Conservation (phyloP, 2,329 filamentous ascomycete genomes). For the Epichloe aotearoae region DNA sequence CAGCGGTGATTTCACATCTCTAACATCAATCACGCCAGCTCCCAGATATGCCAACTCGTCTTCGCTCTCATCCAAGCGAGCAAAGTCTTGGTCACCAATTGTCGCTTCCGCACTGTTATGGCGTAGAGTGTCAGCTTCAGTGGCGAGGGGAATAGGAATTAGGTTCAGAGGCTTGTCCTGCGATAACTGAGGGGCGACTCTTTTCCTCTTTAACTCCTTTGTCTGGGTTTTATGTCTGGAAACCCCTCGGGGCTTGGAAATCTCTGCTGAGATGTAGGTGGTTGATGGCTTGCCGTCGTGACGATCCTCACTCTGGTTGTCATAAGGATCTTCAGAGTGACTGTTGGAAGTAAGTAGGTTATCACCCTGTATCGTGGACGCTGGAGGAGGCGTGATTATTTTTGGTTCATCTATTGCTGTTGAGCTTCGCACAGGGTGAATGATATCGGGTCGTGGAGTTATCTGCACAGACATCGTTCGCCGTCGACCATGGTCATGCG, state of each 20-base stretch:
- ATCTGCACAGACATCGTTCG: neutral
- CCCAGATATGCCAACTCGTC: slow-evolving; percentile 23
- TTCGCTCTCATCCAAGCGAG: slow-evolving; percentile 11
- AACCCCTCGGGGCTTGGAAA: neutral
- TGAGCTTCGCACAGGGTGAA: neutral
- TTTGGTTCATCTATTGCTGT: neutral
- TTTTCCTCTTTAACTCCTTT: slow-evolving; percentile 17
- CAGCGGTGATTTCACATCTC: slow-evolving; percentile 12
- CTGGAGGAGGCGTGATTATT: neutral
- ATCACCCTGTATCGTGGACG: neutral
- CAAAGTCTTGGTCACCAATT: neutral
- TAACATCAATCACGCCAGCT: slow-evolving; percentile 14
- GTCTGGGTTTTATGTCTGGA: slow-evolving; percentile 5
- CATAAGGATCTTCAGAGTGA: neutral
- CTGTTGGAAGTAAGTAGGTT: neutral
- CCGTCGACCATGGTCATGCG: neutral
- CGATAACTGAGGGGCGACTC: slow-evolving; percentile 13
- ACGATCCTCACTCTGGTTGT: neutral
- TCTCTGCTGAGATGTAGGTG: neutral
- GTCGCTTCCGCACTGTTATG: neutral
- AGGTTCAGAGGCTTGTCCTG: slow-evolving; percentile 4
- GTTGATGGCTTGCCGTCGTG: neutral
- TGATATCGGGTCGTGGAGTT: slow-evolving; percentile 1
- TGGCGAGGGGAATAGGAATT: slow-evolving; percentile 1
- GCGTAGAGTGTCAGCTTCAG: slow-evolving; percentile 3